phyloP scores from a whole-genome alignment of 164 flowering plant genomes.

The Nymphaea colorata region DNA sequence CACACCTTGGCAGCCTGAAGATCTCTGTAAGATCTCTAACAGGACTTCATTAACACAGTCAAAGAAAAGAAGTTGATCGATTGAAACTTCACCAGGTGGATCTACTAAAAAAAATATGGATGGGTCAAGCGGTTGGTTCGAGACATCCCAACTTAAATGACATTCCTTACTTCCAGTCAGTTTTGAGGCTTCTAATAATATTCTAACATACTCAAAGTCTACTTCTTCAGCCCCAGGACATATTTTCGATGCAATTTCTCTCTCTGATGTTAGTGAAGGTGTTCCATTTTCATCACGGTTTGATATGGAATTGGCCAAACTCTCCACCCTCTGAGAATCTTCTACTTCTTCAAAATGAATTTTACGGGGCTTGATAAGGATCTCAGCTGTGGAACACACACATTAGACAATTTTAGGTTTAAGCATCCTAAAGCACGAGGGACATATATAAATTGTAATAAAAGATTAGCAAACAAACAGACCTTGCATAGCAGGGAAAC shows the following conservation, averaged over 20 bases:
- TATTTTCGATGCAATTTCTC: conserved; percentile 12
- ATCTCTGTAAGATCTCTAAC: conserved; percentile 28
- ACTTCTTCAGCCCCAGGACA: conserved; percentile 28
- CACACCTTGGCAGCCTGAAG: conserved; percentile 37
- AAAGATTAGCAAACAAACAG: conserved; percentile 7
- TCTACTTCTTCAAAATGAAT: conserved; percentile 52
- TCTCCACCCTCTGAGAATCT: conserved; percentile 8
- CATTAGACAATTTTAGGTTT: not conserved
- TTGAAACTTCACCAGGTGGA: conserved; percentile 28
- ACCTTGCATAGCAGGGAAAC: conserved; percentile 31
- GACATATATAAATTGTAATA: not conserved
- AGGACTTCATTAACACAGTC: conserved; percentile 74
- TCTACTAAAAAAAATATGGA: conserved; percentile 43
- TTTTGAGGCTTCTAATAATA: conserved; percentile 43
- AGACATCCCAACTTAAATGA: conserved; percentile 22
- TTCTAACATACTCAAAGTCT: conserved; percentile 43
- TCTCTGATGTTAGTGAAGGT: too few relatives aligned
- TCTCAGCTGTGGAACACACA: conserved; percentile 25
- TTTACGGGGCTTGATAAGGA: conserved; percentile 36
- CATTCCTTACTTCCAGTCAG: conserved; percentile 31
- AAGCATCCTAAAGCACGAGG: not conserved
- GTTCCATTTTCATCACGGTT: not conserved
- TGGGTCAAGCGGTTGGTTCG: conserved; percentile 48
- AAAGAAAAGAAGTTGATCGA: conserved; percentile 52
- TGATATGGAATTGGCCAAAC: conserved; percentile 7